Percentiles rank a stretch among this genome's conserved stretches.
Conservation (phyloP, 2,329 filamentous ascomycete species). For the Cordyceps fumosorosea region DNA sequence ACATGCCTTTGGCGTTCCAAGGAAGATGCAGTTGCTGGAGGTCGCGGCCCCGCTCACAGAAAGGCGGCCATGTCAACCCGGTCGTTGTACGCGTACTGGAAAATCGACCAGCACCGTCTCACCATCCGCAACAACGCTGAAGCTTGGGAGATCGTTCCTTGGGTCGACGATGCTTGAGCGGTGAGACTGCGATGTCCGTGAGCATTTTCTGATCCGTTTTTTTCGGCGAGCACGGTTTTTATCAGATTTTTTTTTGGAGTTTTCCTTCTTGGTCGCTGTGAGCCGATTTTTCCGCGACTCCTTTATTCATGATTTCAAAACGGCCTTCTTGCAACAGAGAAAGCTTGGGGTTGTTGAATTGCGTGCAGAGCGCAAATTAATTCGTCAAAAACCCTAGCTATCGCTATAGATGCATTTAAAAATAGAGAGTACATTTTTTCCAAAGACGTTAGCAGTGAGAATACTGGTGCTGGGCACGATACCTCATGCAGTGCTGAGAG, state of each 20-base stretch:
- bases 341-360: conserved; percentile 13
- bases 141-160: conserved; percentile 57
- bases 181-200: conserved; percentile 10
- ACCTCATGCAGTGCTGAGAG: conserved; percentile 11
- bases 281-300: neutral
- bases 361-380: conserved; percentile 14
- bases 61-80: conserved; percentile 60
- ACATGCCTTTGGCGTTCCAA: conserved; percentile 64
- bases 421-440: conserved; percentile 13
- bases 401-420: conserved; percentile 13
- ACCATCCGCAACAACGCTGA: conserved; percentile 58
- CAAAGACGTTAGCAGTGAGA: conserved; percentile 10
- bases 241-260: conserved; percentile 1
- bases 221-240: neutral
- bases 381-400: conserved; percentile 14
- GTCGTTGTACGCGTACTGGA: conserved; percentile 60
- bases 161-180: conserved; percentile 31
- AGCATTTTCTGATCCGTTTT: conserved; percentile 4
- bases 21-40: conserved; percentile 53
- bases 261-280: neutral
- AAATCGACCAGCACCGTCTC: conserved; percentile 64
- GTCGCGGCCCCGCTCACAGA: conserved; percentile 51
- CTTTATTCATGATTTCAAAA: conserved; percentile 10
- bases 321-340: conserved; percentile 7
- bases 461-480: conserved; percentile 9